Conservation (phyloP, 2,329 filamentous ascomycete genomes). For the Calonectria ilicicola region DNA sequence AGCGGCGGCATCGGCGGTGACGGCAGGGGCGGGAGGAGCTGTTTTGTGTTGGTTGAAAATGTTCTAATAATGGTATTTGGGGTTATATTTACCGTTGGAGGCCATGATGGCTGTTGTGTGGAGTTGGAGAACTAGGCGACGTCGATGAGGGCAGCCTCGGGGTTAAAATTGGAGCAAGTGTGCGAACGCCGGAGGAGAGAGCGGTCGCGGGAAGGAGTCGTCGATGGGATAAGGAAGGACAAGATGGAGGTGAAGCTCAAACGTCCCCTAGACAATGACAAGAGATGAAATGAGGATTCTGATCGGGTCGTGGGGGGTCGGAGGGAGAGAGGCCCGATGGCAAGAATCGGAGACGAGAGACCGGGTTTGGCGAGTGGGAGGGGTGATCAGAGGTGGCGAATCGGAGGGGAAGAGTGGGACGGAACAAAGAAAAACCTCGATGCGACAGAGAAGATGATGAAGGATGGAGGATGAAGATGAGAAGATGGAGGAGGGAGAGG, state of each 20-base stretch:
- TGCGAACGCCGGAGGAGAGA: constrained; percentile 33
- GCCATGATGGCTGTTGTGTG: constrained; percentile 57
- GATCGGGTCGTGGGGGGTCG: constrained; percentile 23
- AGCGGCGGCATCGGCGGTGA: constrained; percentile 46
- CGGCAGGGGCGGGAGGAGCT: constrained; percentile 49
- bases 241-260: constrained; percentile 23
- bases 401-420: constrained; percentile 17
- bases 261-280: constrained; percentile 9
- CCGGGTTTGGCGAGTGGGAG: constrained; percentile 30
- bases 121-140: constrained; percentile 15
- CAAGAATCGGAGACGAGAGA: constrained; percentile 33
- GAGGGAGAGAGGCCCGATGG: constrained; percentile 29
- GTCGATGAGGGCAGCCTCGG: constrained; percentile 23
- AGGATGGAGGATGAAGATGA: constrained; percentile 20
- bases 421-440: constrained; percentile 27
- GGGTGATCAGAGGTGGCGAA: constrained; percentile 36
- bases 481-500: constrained; percentile 12
- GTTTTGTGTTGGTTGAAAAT: constrained; percentile 52
- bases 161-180: constrained; percentile 33
- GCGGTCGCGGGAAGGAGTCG: constrained; percentile 29
- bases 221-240: constrained; percentile 12
- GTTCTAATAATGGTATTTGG: constrained; percentile 57
- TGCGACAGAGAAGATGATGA: constrained; percentile 22
- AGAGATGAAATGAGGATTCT: constrained; percentile 31
- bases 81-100: constrained; percentile 67